Percentiles rank a stretch among this genome's conserved stretches.
phyloP scores from a whole-genome alignment of 371 early-diverging fungal species.

The Actinomucor elegans region DNA sequence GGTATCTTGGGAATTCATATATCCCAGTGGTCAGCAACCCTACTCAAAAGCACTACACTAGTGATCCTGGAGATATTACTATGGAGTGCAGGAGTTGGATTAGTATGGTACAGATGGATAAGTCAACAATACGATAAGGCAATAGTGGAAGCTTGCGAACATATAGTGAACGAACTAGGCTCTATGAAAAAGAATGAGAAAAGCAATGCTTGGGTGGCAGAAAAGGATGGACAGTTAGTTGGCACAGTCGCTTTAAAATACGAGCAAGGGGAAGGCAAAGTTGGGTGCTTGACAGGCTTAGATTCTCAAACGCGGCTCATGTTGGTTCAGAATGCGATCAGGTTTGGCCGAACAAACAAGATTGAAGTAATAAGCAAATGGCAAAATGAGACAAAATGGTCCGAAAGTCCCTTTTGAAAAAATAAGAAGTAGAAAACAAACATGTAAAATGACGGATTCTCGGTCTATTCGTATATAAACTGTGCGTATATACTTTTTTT shows the following conservation, averaged over 20 bases:
- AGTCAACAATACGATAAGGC: slow-evolving; percentile 10
- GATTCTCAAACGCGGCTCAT: slow-evolving; percentile 26
- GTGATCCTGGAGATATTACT: slow-evolving; percentile 20
- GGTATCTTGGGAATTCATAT: slow-evolving; percentile 30
- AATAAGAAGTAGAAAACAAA: slow-evolving; percentile 4
- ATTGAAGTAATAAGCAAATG: slow-evolving; percentile 42
- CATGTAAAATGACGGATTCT: not conserved
- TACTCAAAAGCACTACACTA: not conserved
- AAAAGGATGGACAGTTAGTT: slow-evolving; percentile 10
- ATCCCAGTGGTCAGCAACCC: not conserved
- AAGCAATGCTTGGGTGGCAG: slow-evolving; percentile 42
- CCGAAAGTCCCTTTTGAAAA: slow-evolving; percentile 26
- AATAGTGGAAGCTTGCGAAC: not conserved
- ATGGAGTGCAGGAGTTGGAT: slow-evolving; percentile 36
- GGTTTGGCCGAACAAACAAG: slow-evolving; percentile 39
- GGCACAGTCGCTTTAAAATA: slow-evolving; percentile 31
- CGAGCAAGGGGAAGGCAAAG: slow-evolving; percentile 36
- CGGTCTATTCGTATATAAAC: not conserved
- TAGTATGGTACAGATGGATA: slow-evolving; percentile 30
- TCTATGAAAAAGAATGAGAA: slow-evolving; percentile 13
- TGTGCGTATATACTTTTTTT: not conserved
- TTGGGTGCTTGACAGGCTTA: slow-evolving; percentile 34
- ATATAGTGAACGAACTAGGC: slow-evolving; percentile 1
- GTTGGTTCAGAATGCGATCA: slow-evolving; percentile 38
- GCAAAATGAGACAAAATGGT: slow-evolving; percentile 24